Base-by-base conservation (phyloP, 768 basidiomycete genomes). In the Naganishia onofrii region DNA sequence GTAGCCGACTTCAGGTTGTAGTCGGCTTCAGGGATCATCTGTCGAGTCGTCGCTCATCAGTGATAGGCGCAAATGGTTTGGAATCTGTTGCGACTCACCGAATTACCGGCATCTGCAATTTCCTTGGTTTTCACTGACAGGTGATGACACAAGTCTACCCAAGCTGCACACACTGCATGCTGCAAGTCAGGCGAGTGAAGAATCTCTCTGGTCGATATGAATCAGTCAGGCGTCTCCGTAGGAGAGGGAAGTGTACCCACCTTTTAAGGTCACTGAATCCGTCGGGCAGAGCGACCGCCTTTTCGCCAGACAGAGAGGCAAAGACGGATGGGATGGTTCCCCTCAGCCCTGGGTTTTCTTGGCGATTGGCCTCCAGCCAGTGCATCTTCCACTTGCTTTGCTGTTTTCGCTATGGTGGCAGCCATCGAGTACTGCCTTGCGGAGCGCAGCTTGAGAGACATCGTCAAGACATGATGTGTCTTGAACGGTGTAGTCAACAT, bases 191-290 rank as follows among this genome's bases (percentile, higher is more conserved):
- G 73, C 34, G 76, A 71, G 7, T 75, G 73, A 9, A 77, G 71
- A 46, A 77, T 72, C 32, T 66, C 60, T 32, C 74, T 75, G 46
- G 5, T 21, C 15, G 13, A 10, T 26, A 0, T 26, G 1, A 19
- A 26, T 67, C 29, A 26, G 21, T 13, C 10, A 52, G 51, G 23
- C 5, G 13, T 3, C n/a, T 2, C 10, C 2, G 21, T 17, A n/a
- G 3, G 2, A 17, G 29, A 32, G 48, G 2, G 19, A 42, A 21
- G 4, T 34, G 29, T 38, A 68, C 75, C 36, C 58, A 73, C 74
- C 70, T 69, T 81, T 92, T 91, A 29, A 91, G 78, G 7, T 84
- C 83, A 0, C 83, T 73, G 70, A 90, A 90, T 0, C 89, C 84
- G 9, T 81, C 74, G 0, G 88, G 88, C 5, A 90, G 84, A 5